Percentiles rank a stretch among this genome's conserved stretches.
Conservation (phyloP, 2,329 filamentous ascomycete species). For the Ambrosiella beaveri region DNA sequence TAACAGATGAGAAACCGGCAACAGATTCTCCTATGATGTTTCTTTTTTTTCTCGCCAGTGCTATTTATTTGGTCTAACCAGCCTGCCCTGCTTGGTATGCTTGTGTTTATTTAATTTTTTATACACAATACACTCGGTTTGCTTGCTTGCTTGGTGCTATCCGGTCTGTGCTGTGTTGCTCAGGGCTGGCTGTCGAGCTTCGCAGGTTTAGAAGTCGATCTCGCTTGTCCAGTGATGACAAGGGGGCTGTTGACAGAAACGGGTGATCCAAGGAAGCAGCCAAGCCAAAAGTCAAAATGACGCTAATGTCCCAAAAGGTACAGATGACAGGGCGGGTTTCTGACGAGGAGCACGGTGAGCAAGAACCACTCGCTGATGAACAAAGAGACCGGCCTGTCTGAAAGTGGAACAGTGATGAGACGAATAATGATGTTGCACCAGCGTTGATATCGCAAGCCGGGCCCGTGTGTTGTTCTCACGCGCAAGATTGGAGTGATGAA, state of each 20-base stretch:
- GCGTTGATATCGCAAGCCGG: not conserved
- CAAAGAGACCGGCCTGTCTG: too few relatives aligned
- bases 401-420: not conserved
- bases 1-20: not conserved
- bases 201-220: slow-evolving; percentile 10
- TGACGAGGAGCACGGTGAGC: too few relatives aligned
- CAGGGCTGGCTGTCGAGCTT: slow-evolving; percentile 5
- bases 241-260: slow-evolving; percentile 1
- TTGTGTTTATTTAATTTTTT: not conserved
- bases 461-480: not conserved
- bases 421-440: not conserved
- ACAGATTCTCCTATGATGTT: not conserved
- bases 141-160: not conserved
- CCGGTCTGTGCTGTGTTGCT: not conserved
- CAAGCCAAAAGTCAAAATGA: slow-evolving; percentile 3
- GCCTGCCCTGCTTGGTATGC: not conserved
- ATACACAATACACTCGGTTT: not conserved
- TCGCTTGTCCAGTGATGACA: slow-evolving; percentile 8
- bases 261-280: slow-evolving; percentile 4
- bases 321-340: too few relatives aligned
- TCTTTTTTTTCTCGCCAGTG: too few relatives aligned
- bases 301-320: slow-evolving; percentile 1
- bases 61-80: not conserved
- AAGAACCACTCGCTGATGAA: too few relatives aligned
- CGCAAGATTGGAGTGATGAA: not conserved